Conservation (phyloP, 2,329 filamentous ascomycete species). For the Pyrenochaeta sp. region DNA sequence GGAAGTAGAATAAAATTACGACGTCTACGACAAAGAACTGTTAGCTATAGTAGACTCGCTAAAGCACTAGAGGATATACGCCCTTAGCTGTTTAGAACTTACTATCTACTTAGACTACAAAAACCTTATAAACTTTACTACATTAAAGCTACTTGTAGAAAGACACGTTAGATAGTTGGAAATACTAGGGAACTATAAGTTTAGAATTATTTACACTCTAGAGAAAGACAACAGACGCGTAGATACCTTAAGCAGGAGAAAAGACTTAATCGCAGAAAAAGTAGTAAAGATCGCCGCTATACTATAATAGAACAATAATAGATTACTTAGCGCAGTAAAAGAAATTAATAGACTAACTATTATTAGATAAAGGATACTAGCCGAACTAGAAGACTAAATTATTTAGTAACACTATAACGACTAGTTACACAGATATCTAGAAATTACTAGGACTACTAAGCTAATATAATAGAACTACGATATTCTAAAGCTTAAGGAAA, state of each 20-base stretch:
- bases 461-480: no score
- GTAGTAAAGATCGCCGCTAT: no score
- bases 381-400: no score
- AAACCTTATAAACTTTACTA: conserved; percentile 5
- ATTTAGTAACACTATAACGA: no score
- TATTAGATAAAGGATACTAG: no score
- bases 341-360: no score
- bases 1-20: conserved; percentile 3
- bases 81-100: conserved; percentile 2
- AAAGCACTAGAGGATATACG: conserved; percentile 5
- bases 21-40: conserved; percentile 7
- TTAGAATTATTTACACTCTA: conserved; percentile 6
- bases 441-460: no score
- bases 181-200: conserved; percentile 4
- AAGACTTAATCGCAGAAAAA: conserved; percentile 1
- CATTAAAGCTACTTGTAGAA: conserved; percentile 1
- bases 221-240: conserved; percentile 6
- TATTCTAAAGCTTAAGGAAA: no score
- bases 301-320: conserved; percentile 4
- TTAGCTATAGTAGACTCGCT: conserved; percentile 3
- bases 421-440: no score
- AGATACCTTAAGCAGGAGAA: conserved; percentile 1
- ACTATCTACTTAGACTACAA: conserved; percentile 3
- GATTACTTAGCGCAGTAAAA: no score
- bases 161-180: conserved; percentile 1